Conservation (phyloP, 2,329 filamentous ascomycete species). For the Cercospora brassicicola region DNA sequence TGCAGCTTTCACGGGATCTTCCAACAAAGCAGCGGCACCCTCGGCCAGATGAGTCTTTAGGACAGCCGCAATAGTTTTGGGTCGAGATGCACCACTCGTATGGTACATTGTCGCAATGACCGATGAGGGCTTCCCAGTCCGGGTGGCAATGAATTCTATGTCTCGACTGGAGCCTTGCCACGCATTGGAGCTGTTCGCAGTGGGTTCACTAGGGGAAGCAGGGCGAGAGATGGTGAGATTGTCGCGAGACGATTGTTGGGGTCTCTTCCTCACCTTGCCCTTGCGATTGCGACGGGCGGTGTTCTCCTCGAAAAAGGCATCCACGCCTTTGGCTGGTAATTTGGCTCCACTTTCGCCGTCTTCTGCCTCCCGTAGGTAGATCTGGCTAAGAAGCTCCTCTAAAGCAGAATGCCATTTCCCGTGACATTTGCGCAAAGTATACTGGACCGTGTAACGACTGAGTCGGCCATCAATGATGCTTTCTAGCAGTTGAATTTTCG, state of each 20-base stretch:
- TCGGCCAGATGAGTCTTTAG: constrained; percentile 42
- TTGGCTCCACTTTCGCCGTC: constrained; percentile 49
- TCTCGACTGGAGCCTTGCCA: constrained; percentile 61
- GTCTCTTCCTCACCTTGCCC: constrained; percentile 46
- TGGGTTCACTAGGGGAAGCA: constrained; percentile 31
- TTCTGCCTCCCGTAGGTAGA: constrained; percentile 70
- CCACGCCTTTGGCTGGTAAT: constrained; percentile 67
- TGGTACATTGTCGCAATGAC: constrained; percentile 61
- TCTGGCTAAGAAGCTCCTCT: constrained; percentile 76
- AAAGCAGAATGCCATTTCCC: constrained; percentile 69
- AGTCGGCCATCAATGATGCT: constrained; percentile 69
- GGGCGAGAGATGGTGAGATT: constrained; percentile 30
- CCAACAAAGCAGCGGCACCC: constrained; percentile 16
- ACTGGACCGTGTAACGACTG: constrained; percentile 63
- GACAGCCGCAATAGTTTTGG: constrained; percentile 57
- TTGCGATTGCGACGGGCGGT: constrained; percentile 48
- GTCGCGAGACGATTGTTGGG: constrained; percentile 35
- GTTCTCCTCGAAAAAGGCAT: constrained; percentile 69
- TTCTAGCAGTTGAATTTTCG: constrained; percentile 63
- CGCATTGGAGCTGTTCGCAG: constrained; percentile 47
- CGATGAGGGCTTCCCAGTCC: constrained; percentile 50
- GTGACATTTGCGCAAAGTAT: constrained; percentile 66
- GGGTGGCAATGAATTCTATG: constrained; percentile 60
- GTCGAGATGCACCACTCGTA: constrained; percentile 56
- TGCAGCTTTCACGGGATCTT: constrained; percentile 26